Conservation (phyloP, 805 yeast species). For the Starmerella riodocensis region DNA sequence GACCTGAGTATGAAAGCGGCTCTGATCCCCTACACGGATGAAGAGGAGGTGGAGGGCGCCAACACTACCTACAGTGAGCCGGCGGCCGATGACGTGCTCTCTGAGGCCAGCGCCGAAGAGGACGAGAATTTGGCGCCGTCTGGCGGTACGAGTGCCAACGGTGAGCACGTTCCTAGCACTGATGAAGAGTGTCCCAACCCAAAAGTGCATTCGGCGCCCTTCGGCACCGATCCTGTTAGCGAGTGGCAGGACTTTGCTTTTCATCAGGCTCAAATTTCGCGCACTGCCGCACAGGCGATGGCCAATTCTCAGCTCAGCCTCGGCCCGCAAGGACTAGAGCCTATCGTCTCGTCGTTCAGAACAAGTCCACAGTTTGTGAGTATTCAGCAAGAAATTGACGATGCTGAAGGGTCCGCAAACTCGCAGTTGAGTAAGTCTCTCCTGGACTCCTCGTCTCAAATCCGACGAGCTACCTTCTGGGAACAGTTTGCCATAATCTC, state of each 20-base stretch:
- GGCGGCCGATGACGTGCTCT: constrained; percentile 8
- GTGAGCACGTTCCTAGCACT: background rate
- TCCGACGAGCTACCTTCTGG: constrained; percentile 41
- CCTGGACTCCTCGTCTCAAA: background rate
- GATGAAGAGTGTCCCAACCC: constrained; percentile 19
- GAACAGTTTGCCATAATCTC: constrained; percentile 64
- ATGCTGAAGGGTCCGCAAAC: background rate
- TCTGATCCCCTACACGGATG: constrained; percentile 6
- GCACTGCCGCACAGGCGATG: constrained; percentile 18
- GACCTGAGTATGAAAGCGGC: constrained; percentile 66
- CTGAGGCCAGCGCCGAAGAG: constrained; percentile 11
- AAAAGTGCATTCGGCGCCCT: constrained; percentile 15
- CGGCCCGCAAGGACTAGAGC: constrained; percentile 22
- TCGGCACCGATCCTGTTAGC: constrained; percentile 17
- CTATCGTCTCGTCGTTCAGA: constrained; percentile 24
- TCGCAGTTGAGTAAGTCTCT: background rate
- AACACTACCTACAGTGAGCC: background rate
- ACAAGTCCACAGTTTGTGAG: constrained; percentile 20
- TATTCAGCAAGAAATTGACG: constrained; percentile 21
- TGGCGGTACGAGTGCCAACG: background rate
- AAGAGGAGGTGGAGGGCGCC: background rate
- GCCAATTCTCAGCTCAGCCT: constrained; percentile 16
- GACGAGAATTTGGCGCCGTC: background rate
- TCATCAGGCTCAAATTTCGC: constrained; percentile 18
- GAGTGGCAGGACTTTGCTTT: constrained; percentile 22